These are phyloP conservation scores for Trichomonas vaginalis DNA, from an alignment of 208 protist genomes.

Conservation along the genomic window DNA sequence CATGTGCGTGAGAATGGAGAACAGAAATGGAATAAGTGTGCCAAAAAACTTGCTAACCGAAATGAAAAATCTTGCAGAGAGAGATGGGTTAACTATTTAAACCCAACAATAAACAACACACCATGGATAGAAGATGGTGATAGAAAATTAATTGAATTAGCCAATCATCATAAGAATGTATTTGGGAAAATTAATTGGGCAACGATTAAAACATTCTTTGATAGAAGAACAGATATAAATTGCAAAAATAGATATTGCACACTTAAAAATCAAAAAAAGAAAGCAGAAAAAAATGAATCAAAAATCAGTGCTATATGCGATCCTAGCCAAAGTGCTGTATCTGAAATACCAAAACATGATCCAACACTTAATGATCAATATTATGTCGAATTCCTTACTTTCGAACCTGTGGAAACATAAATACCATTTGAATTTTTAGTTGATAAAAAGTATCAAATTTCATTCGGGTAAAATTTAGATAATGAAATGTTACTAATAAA, in stretches of 20 bases:
- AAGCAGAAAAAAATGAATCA: too few relatives aligned
- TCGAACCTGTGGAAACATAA: too few relatives aligned
- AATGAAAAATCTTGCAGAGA: background rate
- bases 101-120: background rate
- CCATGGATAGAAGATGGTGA: background rate
- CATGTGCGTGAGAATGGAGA: background rate
- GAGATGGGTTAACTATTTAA: background rate
- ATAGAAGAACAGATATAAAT: background rate
- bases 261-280: too few relatives aligned
- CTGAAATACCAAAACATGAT: too few relatives aligned
- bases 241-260: background rate
- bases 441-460: too few relatives aligned
- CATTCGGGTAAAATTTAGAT: too few relatives aligned
- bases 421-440: too few relatives aligned
- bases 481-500: background rate
- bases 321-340: too few relatives aligned
- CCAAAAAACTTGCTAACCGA: background rate
- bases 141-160: background rate
- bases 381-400: too few relatives aligned
- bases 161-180: background rate
- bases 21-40: background rate
- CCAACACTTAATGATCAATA: too few relatives aligned
- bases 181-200: too few relatives aligned
- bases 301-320: too few relatives aligned
- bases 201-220: background rate